Evolutionary conservation across 257 asterid genomes (phyloP), one percentile per base, ranked within the genome.

Genomic region (Vinca minor): DNA sequence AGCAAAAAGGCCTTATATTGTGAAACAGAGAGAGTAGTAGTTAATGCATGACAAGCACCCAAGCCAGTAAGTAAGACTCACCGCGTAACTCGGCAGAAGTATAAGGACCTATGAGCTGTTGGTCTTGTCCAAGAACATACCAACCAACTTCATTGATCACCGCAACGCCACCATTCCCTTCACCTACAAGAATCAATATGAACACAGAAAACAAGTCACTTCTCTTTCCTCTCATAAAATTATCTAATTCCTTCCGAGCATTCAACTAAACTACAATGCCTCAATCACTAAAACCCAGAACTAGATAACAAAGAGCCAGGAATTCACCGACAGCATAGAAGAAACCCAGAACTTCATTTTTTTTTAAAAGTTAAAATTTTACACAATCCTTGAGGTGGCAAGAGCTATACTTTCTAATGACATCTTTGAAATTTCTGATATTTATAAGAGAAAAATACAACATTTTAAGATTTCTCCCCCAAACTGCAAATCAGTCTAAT

Each of bases 71-170:
- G 60, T 47, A 36, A 50, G 10, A 72, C 86, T 76, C 62, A 91
- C 96, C 95, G 23, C 80, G 89, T 86, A 93, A 72, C 80, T 89
- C 98, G 52, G 82, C 49, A 50, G 82, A 34, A 12, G 97, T 78
- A 78, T 93, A 93, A 25, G 98, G 97, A 55, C 98, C 98, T 29
- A 92, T 48, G 3, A 65, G 81, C 68, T 85, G 86, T 63, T 87
- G 90, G 62, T 87, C 89, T 60, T 59, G 85, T 13, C 94, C 98
- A 59, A 89, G 94, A 54, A 93, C 76, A 74, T 79, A 89, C 96
- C 97, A 93, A 26, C 94, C 98, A 55, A 75, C 86, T 69, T 74
- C 89, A 75, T 70, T 57, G 55, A 64, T 74, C 73, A 59, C 69
- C 57, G 68, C 81, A 63, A 80, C 38, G 49, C 26, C 67, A 34